Conservation (phyloP, 202 grass and related monocot species). For the Digitaria exilis region DNA sequence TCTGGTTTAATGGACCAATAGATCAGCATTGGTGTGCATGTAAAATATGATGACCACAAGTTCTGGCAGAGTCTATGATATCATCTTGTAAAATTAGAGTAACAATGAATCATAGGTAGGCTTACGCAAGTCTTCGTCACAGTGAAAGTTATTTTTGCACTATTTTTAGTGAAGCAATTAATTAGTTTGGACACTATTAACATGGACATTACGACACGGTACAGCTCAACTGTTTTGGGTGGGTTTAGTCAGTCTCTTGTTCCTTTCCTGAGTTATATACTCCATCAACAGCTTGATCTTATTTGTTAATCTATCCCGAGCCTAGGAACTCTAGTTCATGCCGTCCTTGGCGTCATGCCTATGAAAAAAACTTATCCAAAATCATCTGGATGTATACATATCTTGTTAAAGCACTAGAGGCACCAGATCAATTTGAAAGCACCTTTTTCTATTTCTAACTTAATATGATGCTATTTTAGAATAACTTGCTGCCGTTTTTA, state of each 20-base stretch:
- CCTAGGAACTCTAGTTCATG: not conserved
- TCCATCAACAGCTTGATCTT: not conserved
- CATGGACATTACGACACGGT: not conserved
- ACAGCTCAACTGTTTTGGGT: not conserved
- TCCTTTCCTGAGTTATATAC: not conserved
- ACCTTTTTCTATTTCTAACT: not conserved
- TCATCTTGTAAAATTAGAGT: constrained; percentile 10
- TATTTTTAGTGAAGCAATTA: not conserved
- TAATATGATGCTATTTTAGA: not conserved
- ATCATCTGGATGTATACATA: not conserved
- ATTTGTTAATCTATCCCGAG: constrained; percentile 15
- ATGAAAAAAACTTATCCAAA: not conserved
- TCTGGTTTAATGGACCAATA: not conserved
- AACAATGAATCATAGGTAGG: not conserved
- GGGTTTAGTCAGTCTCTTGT: not conserved
- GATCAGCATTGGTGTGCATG: not conserved
- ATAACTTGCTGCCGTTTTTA: not conserved
- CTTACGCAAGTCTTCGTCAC: not conserved
- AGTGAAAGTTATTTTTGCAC: not conserved
- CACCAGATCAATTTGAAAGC: not conserved
- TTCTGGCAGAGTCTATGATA: constrained; percentile 15
- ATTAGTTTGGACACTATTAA: not conserved
- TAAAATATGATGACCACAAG: not conserved
- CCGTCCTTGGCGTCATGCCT: constrained; percentile 36
- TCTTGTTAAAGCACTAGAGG: not conserved